Conservation (phyloP, 148 eudicot genomes). For the Camellia granthamiana region DNA sequence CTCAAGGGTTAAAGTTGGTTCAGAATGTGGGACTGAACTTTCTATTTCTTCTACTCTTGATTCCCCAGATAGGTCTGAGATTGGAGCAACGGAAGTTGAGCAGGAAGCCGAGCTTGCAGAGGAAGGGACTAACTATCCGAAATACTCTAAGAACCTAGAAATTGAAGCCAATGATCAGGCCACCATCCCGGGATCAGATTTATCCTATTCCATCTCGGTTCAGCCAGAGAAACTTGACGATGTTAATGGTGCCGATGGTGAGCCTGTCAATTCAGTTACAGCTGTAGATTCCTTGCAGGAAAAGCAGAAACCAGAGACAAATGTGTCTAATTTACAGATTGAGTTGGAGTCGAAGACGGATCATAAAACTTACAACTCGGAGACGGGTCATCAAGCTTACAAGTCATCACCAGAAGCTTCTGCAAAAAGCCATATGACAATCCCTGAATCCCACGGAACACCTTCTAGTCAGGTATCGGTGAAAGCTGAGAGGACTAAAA, state of each 20-base stretch:
- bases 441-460: conserved; percentile 64
- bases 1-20: conserved; percentile 40
- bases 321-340: conserved; percentile 8
- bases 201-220: conserved; percentile 25
- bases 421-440: conserved; percentile 53
- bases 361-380: conserved; percentile 24
- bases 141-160: conserved; percentile 15
- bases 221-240: conserved; percentile 35
- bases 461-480: conserved; percentile 76
- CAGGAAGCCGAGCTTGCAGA: conserved; percentile 30
- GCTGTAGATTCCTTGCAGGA: conserved; percentile 26
- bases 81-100: conserved; percentile 38
- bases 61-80: conserved; percentile 69
- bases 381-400: conserved; percentile 25
- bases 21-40: conserved; percentile 91
- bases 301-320: conserved; percentile 32
- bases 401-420: conserved; percentile 60
- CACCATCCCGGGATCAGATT: conserved; percentile 19
- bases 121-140: conserved; percentile 24
- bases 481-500: conserved; percentile 51
- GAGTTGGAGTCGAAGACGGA: conserved; percentile 8
- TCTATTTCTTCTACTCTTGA: conserved; percentile 88
- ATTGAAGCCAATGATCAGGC: conserved; percentile 32
- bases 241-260: conserved; percentile 16
- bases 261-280: conserved; percentile 15